Conservation (phyloP, 305 asterid species). For the Lippia alba region DNA sequence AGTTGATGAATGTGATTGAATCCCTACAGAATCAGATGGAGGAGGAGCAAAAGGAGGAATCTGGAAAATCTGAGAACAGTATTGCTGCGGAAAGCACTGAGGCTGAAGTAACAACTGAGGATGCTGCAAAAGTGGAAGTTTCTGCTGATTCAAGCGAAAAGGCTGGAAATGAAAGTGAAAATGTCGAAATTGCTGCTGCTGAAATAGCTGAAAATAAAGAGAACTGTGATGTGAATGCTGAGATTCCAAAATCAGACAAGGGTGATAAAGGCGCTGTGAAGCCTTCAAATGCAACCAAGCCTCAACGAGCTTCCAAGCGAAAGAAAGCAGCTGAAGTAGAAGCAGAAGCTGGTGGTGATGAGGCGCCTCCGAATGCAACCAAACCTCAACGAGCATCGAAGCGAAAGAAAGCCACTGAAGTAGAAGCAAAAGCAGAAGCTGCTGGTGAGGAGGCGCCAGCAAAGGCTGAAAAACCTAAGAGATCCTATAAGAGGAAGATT, state of each 20-base stretch:
- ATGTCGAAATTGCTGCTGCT: background rate
- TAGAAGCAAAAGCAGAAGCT: background rate
- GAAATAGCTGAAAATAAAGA: conserved; percentile 40
- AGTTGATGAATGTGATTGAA: conserved; percentile 74
- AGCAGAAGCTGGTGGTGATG: conserved; percentile 21
- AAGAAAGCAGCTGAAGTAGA: conserved; percentile 33
- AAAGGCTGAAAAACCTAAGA: conserved; percentile 31
- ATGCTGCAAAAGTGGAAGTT: conserved; percentile 31
- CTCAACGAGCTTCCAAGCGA: conserved; percentile 34
- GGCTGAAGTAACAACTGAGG: conserved; percentile 32
- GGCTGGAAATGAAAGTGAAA: background rate
- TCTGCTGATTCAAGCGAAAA: conserved; percentile 29
- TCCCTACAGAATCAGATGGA: conserved; percentile 62
- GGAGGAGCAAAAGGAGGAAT: conserved; percentile 54
- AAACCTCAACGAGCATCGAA: conserved; percentile 31
- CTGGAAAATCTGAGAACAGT: conserved; percentile 42
- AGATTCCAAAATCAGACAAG: conserved; percentile 36
- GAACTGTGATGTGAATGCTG: conserved; percentile 44
- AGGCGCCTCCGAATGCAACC: conserved; percentile 22
- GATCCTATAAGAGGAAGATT: conserved; percentile 14
- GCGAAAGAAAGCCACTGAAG: conserved; percentile 32
- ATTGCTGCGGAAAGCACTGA: conserved; percentile 35
- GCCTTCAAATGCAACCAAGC: conserved; percentile 26
- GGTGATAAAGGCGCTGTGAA: conserved; percentile 29
- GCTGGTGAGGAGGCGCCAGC: conserved; percentile 24